Evolutionary conservation across 1,139 yeast species (phyloP), one percentile per base, ranked within the genome.

Genomic region (Taiozyma sp.): DNA sequence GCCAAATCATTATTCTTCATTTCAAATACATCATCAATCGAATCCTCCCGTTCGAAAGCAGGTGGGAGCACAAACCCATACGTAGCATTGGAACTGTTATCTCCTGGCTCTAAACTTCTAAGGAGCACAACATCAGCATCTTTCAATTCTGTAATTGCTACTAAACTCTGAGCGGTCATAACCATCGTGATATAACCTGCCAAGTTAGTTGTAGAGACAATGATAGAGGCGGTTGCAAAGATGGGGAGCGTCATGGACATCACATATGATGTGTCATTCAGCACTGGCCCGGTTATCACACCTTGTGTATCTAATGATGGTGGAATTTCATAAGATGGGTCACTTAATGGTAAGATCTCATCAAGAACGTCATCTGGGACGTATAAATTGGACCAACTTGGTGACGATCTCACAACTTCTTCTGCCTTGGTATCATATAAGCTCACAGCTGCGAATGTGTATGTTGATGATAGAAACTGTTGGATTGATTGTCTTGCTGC

Each of bases 131-230:
- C 56, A 24, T 47, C 75, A 29, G 68, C 64, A 0, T 81, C 76
- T 34, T 65, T 67, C 45, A 67, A 74, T 54, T 78, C 73, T 4
- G 82, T 72, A 1, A 87, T 80, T 10, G 67, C 57, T 55, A 73
- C 73, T 46, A 88, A 68, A 30, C 78, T 68, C 34, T 73, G 72
- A 0, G 93, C 88, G 55, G 76, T 74, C 58, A 87, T 76, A 1
- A 88, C 70, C 8, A 88, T 78, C 0, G 96, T 78, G 45, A 90
- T 62, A 66, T 82, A 91, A 0, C 97, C 97, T 1, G 85, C 79
- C 6, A 87, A 72, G 22, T 79, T 74, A 4, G 87, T 83, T 19
- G 77, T 70, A 32, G 77, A 70, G 28, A 86, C 68, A 48, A 88
- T 72, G 28, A 89, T 84, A 6, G 96, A 87, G 14, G 85, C 76